These are phyloP conservation scores for Diaporthe longicolla DNA, from an alignment of 2,329 filamentous ascomycete species.

Conservation along the genomic window DNA sequence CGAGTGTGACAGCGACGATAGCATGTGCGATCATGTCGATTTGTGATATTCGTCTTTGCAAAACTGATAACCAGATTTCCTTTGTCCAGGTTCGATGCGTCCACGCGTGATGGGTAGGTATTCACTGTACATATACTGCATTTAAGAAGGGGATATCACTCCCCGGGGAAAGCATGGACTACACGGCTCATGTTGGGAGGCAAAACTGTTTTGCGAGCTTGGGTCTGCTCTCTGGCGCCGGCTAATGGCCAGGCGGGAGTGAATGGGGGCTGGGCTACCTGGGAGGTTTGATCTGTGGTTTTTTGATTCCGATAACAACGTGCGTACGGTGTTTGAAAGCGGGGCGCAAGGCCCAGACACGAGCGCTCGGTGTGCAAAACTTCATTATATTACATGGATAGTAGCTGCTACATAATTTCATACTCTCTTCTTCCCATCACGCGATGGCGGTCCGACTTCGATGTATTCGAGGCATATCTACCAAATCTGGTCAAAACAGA, in stretches of 20 bases:
- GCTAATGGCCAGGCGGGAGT: constrained; percentile 8
- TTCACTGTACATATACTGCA: constrained; percentile 38
- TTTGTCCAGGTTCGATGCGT: constrained; percentile 12
- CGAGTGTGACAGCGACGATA: constrained; percentile 58
- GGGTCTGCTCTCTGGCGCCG: constrained; percentile 9
- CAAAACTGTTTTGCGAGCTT: constrained; percentile 30
- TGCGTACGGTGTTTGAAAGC: constrained; percentile 27
- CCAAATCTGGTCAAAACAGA: background rate
- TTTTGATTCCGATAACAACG: constrained; percentile 16
- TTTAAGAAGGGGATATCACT: constrained; percentile 15
- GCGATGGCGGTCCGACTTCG: background rate
- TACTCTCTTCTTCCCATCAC: constrained; percentile 11
- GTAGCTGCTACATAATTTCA: constrained; percentile 28
- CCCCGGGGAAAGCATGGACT: constrained; percentile 15
- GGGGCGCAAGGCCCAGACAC: constrained; percentile 13
- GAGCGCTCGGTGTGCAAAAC: constrained; percentile 13
- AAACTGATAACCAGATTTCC: background rate
- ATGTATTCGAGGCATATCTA: background rate
- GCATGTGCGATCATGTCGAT: constrained; percentile 34
- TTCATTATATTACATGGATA: constrained; percentile 6
- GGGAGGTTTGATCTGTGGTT: background rate
- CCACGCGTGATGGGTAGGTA: constrained; percentile 23
- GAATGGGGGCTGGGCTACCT: background rate
- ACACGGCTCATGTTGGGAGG: constrained; percentile 28
- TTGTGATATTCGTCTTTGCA: constrained; percentile 8